Evolutionary conservation across 202 grass and related monocot species (phyloP).

Genomic region (Alloteropsis angusta): DNA sequence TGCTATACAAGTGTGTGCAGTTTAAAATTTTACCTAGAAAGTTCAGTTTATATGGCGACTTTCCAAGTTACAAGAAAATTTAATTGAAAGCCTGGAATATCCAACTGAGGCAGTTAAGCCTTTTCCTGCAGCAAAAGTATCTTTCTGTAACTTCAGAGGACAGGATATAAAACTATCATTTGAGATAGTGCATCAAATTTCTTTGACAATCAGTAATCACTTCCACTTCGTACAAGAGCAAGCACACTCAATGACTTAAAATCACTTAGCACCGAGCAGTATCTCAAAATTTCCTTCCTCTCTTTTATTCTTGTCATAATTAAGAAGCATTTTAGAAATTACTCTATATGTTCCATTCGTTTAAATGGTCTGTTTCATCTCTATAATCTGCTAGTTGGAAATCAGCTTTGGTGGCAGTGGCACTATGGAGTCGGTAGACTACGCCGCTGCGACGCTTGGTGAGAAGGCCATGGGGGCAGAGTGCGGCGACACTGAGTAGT

Average conservation of each 20-base stretch:
- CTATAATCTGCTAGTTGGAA: background rate
- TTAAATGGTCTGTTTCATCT: conserved; percentile 20
- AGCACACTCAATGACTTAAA: background rate
- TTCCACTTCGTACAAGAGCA: background rate
- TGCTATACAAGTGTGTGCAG: background rate
- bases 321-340: background rate
- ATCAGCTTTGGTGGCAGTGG: background rate
- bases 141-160: background rate
- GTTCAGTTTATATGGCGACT: background rate
- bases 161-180: background rate
- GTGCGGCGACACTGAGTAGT: conserved; percentile 12
- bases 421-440: background rate
- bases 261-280: background rate
- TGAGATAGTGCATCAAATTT: background rate
- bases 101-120: background rate
- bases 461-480: conserved; percentile 30
- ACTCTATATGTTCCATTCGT: conserved; percentile 5
- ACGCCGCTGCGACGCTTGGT: conserved; percentile 28
- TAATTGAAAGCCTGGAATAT: background rate
- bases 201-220: background rate
- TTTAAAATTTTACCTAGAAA: background rate
- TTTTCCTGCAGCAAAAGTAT: background rate
- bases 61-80: background rate
- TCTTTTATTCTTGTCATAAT: conserved; percentile 24
- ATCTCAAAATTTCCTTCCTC: conserved; percentile 28